Conservation (phyloP, 306 rosid genomes). For the Vigna radiata region DNA sequence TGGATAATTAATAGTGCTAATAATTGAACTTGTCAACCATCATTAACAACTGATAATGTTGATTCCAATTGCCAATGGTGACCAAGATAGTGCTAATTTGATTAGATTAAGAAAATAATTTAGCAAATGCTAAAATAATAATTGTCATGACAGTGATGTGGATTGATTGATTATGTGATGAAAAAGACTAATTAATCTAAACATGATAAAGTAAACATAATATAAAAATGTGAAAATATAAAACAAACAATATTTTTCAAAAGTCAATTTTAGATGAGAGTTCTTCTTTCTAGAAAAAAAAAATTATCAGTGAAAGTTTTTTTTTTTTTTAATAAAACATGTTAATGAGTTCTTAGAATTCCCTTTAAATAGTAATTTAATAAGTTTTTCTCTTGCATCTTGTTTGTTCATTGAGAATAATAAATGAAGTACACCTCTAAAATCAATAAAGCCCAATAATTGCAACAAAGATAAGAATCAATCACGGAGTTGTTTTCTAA, state of each 20-base stretch:
- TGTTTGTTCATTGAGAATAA: too few species aligned
- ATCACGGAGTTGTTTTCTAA: background rate
- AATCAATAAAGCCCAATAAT: background rate
- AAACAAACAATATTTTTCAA: background rate
- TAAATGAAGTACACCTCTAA: too few species aligned
- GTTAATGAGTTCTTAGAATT: too few species aligned
- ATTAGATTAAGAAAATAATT: background rate
- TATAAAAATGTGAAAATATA: background rate
- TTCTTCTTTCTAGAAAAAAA: background rate
- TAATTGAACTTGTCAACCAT: conserved; percentile 10
- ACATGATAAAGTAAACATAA: background rate
- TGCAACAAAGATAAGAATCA: background rate
- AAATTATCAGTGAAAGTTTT: background rate
- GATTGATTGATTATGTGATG: background rate
- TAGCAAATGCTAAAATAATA: background rate
- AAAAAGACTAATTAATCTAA: background rate
- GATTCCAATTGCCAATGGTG: background rate
- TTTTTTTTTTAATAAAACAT: too few species aligned
- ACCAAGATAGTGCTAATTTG: background rate
- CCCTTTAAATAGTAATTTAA: too few species aligned
- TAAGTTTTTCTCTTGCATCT: too few species aligned
- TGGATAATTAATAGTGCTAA: background rate
- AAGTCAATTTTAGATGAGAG: background rate
- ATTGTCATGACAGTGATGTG: background rate
- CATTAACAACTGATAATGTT: conserved; percentile 1